Percentiles rank a stretch among this genome's conserved stretches.
Evolutionary conservation across 1,139 yeast genomes (phyloP).

Genomic region (Suhomyces bolitotheri): DNA sequence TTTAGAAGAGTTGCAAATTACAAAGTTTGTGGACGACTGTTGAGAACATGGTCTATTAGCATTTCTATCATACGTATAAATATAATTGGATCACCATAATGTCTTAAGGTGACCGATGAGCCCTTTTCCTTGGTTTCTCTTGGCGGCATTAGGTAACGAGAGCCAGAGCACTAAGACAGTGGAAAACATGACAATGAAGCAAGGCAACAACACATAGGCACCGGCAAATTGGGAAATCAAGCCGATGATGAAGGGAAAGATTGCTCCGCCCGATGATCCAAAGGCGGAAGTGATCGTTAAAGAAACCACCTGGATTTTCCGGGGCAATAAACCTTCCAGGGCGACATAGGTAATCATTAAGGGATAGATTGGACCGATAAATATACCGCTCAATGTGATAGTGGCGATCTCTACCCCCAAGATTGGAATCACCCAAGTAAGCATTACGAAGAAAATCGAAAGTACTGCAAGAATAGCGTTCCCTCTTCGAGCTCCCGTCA

Average conservation of each 20-base stretch:
- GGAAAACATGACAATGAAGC: constrained; percentile 42
- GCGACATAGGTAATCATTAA: constrained; percentile 51
- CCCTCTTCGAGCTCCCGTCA: constrained; percentile 52
- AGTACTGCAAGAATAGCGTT: constrained; percentile 35
- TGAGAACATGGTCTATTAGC: no score
- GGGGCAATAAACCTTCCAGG: constrained; percentile 43
- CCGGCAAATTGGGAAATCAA: constrained; percentile 52
- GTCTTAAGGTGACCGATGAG: constrained; percentile 1
- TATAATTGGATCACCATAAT: constrained; percentile 8
- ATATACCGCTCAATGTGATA: constrained; percentile 49
- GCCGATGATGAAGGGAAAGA: constrained; percentile 59
- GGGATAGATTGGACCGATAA: constrained; percentile 58
- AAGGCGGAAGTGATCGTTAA: constrained; percentile 58
- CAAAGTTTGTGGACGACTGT: no score
- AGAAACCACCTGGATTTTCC: constrained; percentile 55
- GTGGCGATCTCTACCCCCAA: constrained; percentile 26
- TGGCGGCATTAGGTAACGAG: constrained; percentile 38
- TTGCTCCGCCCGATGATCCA: constrained; percentile 63
- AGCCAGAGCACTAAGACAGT: constrained; percentile 47
- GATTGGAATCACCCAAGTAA: constrained; percentile 51
- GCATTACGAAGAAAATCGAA: constrained; percentile 37
- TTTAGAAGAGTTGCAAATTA: no score
- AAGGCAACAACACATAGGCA: constrained; percentile 57
- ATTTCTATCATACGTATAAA: no score
- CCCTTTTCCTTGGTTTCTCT: constrained; percentile 7